Evolutionary conservation across 2,329 filamentous ascomycete genomes (phyloP).

Genomic region (Fusarium virguliforme): DNA sequence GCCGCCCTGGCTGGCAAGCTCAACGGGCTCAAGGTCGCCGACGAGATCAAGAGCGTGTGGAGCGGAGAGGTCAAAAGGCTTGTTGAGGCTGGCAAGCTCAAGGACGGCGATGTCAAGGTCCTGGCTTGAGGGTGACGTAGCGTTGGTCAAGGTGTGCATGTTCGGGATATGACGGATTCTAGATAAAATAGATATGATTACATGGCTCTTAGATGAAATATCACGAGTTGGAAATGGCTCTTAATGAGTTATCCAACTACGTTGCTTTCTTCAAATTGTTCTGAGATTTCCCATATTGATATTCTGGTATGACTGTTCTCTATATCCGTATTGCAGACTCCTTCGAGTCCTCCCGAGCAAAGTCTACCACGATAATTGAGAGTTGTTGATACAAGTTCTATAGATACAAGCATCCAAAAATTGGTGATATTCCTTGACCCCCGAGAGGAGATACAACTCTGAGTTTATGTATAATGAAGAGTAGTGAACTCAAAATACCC

Average conservation of each 20-base stretch:
- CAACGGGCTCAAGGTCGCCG: conserved; percentile 81
- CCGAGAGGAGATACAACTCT: neutral
- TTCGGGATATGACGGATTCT: conserved; percentile 34
- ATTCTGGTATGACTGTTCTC: neutral
- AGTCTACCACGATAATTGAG: neutral
- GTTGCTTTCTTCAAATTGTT: neutral
- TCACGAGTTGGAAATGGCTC: conserved; percentile 23
- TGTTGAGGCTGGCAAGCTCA: conserved; percentile 86
- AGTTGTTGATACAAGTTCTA: neutral
- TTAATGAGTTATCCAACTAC: conserved; percentile 11
- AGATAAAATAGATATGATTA: conserved; percentile 46
- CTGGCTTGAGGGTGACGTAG: conserved; percentile 59
- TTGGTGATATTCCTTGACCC: neutral
- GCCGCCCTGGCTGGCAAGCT: conserved; percentile 87
- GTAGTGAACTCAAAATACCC: neutral
- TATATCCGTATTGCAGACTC: neutral
- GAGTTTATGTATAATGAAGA: conserved; percentile 10
- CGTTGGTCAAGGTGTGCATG: conserved; percentile 12
- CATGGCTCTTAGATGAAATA: conserved; percentile 41
- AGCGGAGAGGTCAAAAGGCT: conserved; percentile 83
- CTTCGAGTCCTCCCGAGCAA: neutral
- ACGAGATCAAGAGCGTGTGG: conserved; percentile 90
- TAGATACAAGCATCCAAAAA: neutral
- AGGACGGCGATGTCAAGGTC: conserved; percentile 84
- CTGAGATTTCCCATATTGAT: neutral